A percentile compares a stretch with the other conserved stretches of the same genome.
These are phyloP conservation scores for Fusarium pseudograminearum DNA, from an alignment of 2,329 filamentous ascomycete species.

Conservation along the genomic window DNA sequence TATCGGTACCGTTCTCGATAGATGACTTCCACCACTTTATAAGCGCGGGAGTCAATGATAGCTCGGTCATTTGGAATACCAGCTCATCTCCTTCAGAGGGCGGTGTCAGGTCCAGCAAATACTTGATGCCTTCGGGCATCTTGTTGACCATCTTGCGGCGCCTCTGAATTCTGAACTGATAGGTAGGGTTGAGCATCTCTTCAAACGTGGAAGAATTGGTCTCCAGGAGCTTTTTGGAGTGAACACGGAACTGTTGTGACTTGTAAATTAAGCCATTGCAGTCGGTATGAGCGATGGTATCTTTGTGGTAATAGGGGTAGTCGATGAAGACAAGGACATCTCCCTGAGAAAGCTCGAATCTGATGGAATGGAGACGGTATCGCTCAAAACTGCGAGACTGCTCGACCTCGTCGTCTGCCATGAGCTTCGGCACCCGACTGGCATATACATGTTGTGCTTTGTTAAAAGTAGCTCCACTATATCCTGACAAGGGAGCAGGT, in stretches of 20 bases:
- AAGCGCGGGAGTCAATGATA: constrained; percentile 68
- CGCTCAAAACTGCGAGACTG: constrained; percentile 45
- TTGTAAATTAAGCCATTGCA: constrained; percentile 53
- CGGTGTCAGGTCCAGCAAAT: constrained; percentile 73
- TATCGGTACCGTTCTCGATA: constrained; percentile 48
- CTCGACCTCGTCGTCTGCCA: constrained; percentile 34
- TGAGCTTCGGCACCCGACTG: constrained; percentile 9
- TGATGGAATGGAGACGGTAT: constrained; percentile 45
- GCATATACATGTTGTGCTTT: constrained; percentile 4
- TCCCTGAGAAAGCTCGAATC: constrained; percentile 50
- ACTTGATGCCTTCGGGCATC: constrained; percentile 62
- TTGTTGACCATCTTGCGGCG: constrained; percentile 53
- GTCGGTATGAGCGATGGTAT: constrained; percentile 41
- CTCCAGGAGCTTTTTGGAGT: constrained; percentile 60
- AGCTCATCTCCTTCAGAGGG: constrained; percentile 71
- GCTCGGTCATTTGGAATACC: constrained; percentile 67
- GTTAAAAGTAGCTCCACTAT: constrained; percentile 37
- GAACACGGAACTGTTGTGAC: constrained; percentile 57
- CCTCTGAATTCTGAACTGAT: constrained; percentile 56
- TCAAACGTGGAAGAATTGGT: constrained; percentile 62
- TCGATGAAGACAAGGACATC: constrained; percentile 61
- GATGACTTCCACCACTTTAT: constrained; percentile 65
- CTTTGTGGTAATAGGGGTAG: constrained; percentile 47
- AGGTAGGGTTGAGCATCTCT: constrained; percentile 58
- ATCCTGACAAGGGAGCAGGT: constrained; percentile 27